Evolutionary conservation across 2,329 filamentous ascomycete genomes (phyloP).

Genomic region (Xylariaceae sp.): DNA sequence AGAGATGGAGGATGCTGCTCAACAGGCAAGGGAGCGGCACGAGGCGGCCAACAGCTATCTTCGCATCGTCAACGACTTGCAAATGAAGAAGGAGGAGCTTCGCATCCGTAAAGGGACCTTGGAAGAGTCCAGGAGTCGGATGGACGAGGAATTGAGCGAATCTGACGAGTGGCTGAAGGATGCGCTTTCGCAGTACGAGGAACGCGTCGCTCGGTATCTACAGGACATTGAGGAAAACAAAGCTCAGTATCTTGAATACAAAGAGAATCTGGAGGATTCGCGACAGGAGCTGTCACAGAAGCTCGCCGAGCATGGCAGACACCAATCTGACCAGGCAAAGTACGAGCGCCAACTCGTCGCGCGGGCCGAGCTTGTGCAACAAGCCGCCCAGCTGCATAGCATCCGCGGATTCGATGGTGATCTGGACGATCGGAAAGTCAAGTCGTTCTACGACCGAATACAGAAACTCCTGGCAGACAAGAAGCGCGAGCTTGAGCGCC

Average conservation of each 20-base stretch:
- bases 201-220: slow-evolving; percentile 61
- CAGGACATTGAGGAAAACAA: slow-evolving; percentile 59
- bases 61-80: slow-evolving; percentile 67
- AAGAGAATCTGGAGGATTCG: slow-evolving; percentile 39
- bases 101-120: slow-evolving; percentile 65
- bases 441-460: slow-evolving; percentile 72
- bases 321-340: slow-evolving; percentile 79
- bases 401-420: slow-evolving; percentile 82
- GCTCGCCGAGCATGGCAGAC: slow-evolving; percentile 65
- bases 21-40: slow-evolving; percentile 59
- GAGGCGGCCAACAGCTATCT: slow-evolving; percentile 69
- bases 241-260: slow-evolving; percentile 60
- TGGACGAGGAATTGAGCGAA: slow-evolving; percentile 68
- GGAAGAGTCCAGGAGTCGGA: slow-evolving; percentile 61
- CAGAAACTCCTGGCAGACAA: slow-evolving; percentile 72
- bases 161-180: slow-evolving; percentile 69
- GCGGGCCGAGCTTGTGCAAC: slow-evolving; percentile 69
- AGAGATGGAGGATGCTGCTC: slow-evolving; percentile 56
- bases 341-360: slow-evolving; percentile 73
- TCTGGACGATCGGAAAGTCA: slow-evolving; percentile 66
- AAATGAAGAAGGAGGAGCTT: slow-evolving; percentile 70
- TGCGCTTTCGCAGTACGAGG: slow-evolving; percentile 71
- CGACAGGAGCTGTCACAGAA: slow-evolving; percentile 47
- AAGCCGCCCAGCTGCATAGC: slow-evolving; percentile 68
- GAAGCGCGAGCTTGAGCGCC: slow-evolving; percentile 67